Evolutionary conservation across 2,329 filamentous ascomycete genomes (phyloP).

Genomic region (Ophiostoma himal-ulmi): DNA sequence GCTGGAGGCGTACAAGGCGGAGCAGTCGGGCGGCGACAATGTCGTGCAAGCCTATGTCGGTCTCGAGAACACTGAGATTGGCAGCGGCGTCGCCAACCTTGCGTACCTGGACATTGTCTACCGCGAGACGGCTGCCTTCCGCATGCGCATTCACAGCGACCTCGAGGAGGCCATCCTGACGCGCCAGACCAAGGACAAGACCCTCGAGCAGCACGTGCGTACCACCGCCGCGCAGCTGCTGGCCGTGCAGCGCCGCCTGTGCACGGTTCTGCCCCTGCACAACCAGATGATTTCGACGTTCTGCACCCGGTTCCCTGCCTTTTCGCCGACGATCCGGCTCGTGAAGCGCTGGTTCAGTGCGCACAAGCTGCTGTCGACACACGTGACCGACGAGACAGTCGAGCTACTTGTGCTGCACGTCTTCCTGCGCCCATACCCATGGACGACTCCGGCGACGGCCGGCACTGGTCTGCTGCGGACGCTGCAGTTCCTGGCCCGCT

Average conservation of each 20-base stretch:
- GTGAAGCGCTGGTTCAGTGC: conserved; percentile 83
- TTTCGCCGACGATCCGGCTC: conserved; percentile 78
- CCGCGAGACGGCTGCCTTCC: conserved; percentile 66
- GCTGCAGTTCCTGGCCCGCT: conserved; percentile 70
- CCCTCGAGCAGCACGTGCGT: conserved; percentile 56
- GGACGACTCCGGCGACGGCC: conserved; percentile 67
- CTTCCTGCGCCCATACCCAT: conserved; percentile 79
- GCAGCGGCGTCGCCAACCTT: conserved; percentile 67
- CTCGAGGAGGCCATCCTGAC: conserved; percentile 77
- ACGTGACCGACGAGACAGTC: conserved; percentile 73
- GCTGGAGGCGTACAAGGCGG: conserved; percentile 52
- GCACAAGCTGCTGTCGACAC: conserved; percentile 60
- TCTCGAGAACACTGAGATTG: conserved; percentile 77
- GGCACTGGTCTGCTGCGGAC: conserved; percentile 77
- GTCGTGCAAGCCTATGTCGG: conserved; percentile 63
- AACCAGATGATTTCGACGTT: conserved; percentile 75
- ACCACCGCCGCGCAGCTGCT: conserved; percentile 66
- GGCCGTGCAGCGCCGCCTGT: conserved; percentile 63
- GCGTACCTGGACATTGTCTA: conserved; percentile 79
- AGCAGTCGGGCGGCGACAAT: conserved; percentile 34
- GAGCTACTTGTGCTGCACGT: conserved; percentile 74
- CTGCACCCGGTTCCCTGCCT: conserved; percentile 69
- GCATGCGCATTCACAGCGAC: conserved; percentile 82
- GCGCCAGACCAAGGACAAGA: conserved; percentile 69
- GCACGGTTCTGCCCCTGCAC: conserved; percentile 67